phyloP scores from a whole-genome alignment of 2,329 filamentous ascomycete genomes.

The Corinectria fuckeliana region DNA sequence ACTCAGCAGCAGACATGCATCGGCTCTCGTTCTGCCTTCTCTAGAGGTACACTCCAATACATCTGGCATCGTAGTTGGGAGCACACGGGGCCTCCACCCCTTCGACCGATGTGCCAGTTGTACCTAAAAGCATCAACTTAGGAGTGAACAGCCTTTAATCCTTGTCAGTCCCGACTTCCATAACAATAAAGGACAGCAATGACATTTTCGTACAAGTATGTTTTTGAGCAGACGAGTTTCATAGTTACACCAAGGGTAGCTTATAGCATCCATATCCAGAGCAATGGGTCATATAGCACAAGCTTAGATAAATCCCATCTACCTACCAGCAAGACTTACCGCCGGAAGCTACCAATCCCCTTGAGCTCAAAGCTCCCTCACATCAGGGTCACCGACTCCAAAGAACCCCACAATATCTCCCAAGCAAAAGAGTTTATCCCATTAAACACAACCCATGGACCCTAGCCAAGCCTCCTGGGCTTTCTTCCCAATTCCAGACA shows the following conservation, averaged over 20 bases:
- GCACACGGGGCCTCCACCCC: no score
- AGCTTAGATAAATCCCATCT: slow-evolving; percentile 14
- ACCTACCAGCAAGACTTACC: not conserved
- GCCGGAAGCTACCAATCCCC: slow-evolving; percentile 2
- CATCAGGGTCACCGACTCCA: slow-evolving; percentile 9
- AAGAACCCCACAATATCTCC: slow-evolving; percentile 16
- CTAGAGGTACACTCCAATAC: no score
- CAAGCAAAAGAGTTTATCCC: slow-evolving; percentile 25
- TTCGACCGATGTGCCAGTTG: no score
- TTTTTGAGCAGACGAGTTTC: slow-evolving; percentile 18
- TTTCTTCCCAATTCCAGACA: slow-evolving; percentile 36
- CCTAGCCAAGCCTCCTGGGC: slow-evolving; percentile 44
- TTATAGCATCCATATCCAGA: slow-evolving; percentile 18
- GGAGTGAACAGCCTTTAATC: no score
- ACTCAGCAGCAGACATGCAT: no score
- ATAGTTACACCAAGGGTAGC: slow-evolving; percentile 18
- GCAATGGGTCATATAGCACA: slow-evolving; percentile 12
- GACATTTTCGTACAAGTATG: slow-evolving; percentile 11
- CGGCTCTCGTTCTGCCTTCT: no score
- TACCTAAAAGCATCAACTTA: no score
- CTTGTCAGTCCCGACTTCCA: not conserved
- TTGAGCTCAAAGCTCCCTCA: slow-evolving; percentile 12
- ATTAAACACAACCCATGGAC: slow-evolving; percentile 34
- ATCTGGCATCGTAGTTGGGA: no score
- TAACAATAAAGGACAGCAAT: not conserved